Evolutionary conservation across 169 alveolate species (phyloP), one percentile per base, ranked within the genome.

Genomic region (Haemoproteus tartakovskyi): DNA sequence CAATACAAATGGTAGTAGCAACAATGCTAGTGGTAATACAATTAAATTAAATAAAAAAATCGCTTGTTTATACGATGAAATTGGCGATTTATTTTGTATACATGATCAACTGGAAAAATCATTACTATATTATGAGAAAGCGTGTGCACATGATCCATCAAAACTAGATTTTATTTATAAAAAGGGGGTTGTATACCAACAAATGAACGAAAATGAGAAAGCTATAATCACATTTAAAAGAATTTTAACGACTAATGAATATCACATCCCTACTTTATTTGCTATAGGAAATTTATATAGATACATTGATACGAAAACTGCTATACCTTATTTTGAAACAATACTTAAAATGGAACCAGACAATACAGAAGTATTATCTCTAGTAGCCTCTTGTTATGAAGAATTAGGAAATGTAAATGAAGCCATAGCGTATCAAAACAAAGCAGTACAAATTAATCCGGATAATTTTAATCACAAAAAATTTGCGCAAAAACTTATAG

Each of bases 111-210:
- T 67, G 29, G 82, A 67, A 45, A 67, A 54, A 29, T 67, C 82
- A 1, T 46, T 67, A 29, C 56, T 52, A 19, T 67, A 67, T 54
- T 67, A 67, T 67, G 70, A 54, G 18, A 67, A 67, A 22, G 82
- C 82, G 12, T 54, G 59, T 67, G 51, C 74, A 14, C 33, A 67
- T 54, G 56, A 67, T 36, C 82, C 82, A 19, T 67, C 74, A 8
- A 67, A 67, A 67, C 40, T 67, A 1, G 82, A 67, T 14, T 67
- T 54, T 54, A 67, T 67, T 27, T 67, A 67, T 46, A 67, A 67
- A 45, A 52, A 67, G 16, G 82, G 82, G 29, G 82, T 67, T 29
- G 40, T 67, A 67, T 67, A 52, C 56, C 82, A 67, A 54, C 82
- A 67, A 54, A 67, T 56, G 70, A 67, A 67, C 56, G 48, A 67